Percentiles rank a stretch among this genome's conserved stretches.
Evolutionary conservation across 1,139 yeast species (phyloP).

Genomic region (Taphrina confusa): DNA sequence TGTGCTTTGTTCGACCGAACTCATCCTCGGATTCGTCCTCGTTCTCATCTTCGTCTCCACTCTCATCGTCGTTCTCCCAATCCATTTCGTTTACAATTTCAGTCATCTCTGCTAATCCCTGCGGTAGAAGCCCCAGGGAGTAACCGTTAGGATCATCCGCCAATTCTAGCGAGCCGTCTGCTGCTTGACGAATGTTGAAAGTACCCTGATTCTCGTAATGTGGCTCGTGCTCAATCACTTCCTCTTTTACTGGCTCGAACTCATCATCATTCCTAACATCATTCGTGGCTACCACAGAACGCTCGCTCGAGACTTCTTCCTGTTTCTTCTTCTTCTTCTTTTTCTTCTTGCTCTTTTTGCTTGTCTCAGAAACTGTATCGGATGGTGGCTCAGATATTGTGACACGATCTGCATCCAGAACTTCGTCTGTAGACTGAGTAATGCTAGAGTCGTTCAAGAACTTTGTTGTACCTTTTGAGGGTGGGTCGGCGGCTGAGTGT

Average conservation of each 20-base stretch:
- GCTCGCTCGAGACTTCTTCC: neutral
- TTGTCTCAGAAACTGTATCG: neutral
- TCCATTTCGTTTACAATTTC: conserved; percentile 14
- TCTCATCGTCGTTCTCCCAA: conserved; percentile 8
- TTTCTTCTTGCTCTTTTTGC: neutral
- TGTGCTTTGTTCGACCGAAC: conserved; percentile 17
- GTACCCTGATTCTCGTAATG: neutral
- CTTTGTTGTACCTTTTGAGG: too few relatives aligned
- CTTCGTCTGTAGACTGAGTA: too few relatives aligned
- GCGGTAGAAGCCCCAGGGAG: conserved; percentile 4
- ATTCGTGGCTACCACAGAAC: conserved; percentile 2
- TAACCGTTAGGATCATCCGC: conserved; percentile 14
- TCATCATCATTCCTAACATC: neutral
- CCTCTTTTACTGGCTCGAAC: too few relatives aligned
- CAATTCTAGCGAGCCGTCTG: conserved; percentile 8
- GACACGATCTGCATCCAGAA: too few relatives aligned
- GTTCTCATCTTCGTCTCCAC: neutral
- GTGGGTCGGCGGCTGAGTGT: too few relatives aligned
- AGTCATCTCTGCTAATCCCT: conserved; percentile 21
- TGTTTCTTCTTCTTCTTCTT: conserved; percentile 8
- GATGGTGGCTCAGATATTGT: too few relatives aligned
- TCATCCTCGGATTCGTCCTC: conserved; percentile 29
- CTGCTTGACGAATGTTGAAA: neutral
- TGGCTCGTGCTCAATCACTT: neutral
- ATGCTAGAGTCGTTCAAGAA: too few relatives aligned